phyloP scores from a whole-genome alignment of 2,329 filamentous ascomycete genomes.

The Claviceps arundinis region DNA sequence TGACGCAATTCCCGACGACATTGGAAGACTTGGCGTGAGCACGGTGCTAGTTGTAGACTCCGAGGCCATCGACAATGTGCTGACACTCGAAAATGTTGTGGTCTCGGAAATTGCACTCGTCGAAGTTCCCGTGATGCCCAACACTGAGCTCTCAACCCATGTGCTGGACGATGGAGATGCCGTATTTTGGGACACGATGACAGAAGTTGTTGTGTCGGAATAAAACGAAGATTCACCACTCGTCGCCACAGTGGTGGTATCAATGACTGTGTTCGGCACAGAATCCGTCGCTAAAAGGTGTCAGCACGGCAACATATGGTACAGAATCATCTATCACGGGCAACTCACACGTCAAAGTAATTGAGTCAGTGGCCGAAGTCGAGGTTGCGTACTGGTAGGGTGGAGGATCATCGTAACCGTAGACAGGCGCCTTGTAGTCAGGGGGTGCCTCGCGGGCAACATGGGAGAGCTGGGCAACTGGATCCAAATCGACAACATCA shows the following conservation, averaged over 20 bases:
- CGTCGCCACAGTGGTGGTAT: not conserved
- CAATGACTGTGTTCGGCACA: not conserved
- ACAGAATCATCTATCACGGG: not conserved
- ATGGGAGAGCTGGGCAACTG: not conserved
- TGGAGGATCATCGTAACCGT: constrained; percentile 9
- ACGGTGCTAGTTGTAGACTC: not conserved
- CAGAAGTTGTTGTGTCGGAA: not conserved
- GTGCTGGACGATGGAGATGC: not conserved
- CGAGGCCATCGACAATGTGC: not conserved
- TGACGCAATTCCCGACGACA: not conserved
- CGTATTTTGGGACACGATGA: not conserved
- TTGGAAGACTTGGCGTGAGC: not conserved
- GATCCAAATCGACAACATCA: not conserved
- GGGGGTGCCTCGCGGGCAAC: constrained; percentile 5
- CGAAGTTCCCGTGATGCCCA: constrained; percentile 4
- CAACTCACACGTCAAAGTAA: constrained; percentile 7
- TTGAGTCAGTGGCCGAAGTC: not conserved
- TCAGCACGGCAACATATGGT: not conserved
- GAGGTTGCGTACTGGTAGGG: constrained; percentile 10
- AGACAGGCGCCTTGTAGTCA: constrained; percentile 9
- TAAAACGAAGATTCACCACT: not conserved
- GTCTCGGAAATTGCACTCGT: not conserved
- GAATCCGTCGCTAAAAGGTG: not conserved
- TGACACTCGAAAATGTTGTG: not conserved
- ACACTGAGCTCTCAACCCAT: constrained; percentile 3